A percentile compares a stretch with the other conserved stretches of the same genome.
phyloP scores from a whole-genome alignment of 108 stramenopile genomes.

The Nitzschia sp. region DNA sequence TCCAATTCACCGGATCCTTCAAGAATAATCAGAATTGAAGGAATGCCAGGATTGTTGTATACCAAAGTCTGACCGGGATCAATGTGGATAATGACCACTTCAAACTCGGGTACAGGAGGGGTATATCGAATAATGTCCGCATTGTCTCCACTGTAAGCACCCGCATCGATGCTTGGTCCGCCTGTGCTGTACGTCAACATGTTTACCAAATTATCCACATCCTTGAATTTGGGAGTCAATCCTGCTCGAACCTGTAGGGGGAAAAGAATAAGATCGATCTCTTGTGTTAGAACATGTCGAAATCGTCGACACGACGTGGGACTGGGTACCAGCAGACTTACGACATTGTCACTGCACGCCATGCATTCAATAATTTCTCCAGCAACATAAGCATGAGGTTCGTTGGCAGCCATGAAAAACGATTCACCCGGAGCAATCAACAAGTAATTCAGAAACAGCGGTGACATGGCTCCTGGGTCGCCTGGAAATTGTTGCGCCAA shows the following conservation, averaged over 20 bases:
- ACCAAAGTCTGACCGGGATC: conserved; percentile 62
- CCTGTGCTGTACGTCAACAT: conserved; percentile 91
- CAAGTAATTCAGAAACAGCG: conserved; percentile 87
- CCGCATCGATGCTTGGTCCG: conserved; percentile 77
- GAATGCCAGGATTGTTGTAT: conserved; percentile 53
- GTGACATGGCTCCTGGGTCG: conserved; percentile 90
- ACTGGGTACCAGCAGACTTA: too few relatives aligned
- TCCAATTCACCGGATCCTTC: conserved; percentile 75
- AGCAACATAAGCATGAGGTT: conserved; percentile 94
- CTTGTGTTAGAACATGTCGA: neutral
- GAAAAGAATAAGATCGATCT: too few relatives aligned
- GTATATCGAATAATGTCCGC: conserved; percentile 75
- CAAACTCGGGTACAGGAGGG: conserved; percentile 81
- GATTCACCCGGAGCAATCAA: conserved; percentile 81
- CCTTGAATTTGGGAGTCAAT: conserved; percentile 97
- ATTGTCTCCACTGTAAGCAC: conserved; percentile 56
- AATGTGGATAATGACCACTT: conserved; percentile 70
- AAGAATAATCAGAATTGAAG: conserved; percentile 68
- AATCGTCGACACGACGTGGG: neutral
- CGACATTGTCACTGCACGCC: conserved; percentile 99
- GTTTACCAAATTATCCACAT: conserved; percentile 91
- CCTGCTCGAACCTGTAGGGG: conserved; percentile 78
- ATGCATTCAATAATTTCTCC: conserved; percentile 98
- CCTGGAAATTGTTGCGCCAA: conserved; percentile 88
- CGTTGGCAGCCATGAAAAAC: conserved; percentile 89